phyloP scores from a whole-genome alignment of 768 basidiomycete species.

The Jaapia argillacea region DNA sequence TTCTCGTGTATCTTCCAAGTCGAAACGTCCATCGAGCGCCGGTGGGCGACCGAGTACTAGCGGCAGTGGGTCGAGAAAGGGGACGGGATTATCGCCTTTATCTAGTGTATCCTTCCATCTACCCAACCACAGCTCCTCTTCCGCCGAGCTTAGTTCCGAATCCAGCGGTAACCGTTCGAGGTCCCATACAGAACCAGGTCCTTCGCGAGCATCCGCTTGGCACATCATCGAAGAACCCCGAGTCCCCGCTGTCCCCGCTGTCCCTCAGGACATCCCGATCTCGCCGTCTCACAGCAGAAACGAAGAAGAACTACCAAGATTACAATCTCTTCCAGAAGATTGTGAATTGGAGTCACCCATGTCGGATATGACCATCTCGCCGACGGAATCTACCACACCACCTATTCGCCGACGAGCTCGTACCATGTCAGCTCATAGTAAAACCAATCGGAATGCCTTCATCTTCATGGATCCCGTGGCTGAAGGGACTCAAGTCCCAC shows the following conservation, averaged over 20 bases:
- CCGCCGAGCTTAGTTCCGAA: too few relatives aligned
- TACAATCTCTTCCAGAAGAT: constrained; percentile 46
- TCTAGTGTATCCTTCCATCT: too few relatives aligned
- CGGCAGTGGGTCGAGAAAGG: too few relatives aligned
- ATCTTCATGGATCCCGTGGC: constrained; percentile 14
- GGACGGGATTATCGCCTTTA: too few relatives aligned
- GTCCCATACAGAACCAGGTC: too few relatives aligned
- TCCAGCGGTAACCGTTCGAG: too few relatives aligned
- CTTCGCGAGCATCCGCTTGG: neutral
- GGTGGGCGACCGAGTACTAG: too few relatives aligned
- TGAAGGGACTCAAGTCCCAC: neutral
- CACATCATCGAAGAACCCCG: constrained; percentile 9
- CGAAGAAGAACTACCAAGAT: constrained; percentile 7
- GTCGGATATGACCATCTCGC: constrained; percentile 1
- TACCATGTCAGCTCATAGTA: constrained; percentile 6
- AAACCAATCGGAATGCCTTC: constrained; percentile 9
- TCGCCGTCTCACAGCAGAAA: constrained; percentile 3
- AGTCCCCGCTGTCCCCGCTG: constrained; percentile 8
- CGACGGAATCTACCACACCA: constrained; percentile 2
- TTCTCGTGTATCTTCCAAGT: too few relatives aligned
- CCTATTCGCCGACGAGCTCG: constrained; percentile 12
- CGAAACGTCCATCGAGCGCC: too few relatives aligned
- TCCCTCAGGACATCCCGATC: constrained; percentile 1
- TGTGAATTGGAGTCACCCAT: constrained; percentile 24
- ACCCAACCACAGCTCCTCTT: too few relatives aligned